Conservation (phyloP, 768 basidiomycete species). For the Podaxis sp. region DNA sequence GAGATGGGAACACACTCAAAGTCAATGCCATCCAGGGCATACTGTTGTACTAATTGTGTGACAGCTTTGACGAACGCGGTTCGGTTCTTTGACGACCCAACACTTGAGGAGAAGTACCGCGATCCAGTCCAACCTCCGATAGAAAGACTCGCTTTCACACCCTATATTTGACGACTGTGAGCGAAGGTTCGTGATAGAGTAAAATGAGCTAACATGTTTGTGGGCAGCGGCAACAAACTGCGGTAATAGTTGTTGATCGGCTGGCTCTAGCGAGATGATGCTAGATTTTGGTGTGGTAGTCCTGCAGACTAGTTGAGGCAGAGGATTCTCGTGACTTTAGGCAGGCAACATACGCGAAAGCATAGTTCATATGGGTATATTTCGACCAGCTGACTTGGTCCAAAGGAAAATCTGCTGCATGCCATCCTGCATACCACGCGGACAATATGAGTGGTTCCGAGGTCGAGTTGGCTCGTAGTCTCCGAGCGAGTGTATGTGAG, state of each 20-base stretch:
- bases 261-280: conserved; percentile 29
- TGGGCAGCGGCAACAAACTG: conserved; percentile 49
- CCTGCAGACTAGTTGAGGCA: conserved; percentile 17
- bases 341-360: conserved; percentile 49
- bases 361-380: conserved; percentile 52
- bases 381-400: conserved; percentile 44
- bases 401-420: conserved; percentile 36
- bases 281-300: conserved; percentile 35
- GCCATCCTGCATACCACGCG: conserved; percentile 49
- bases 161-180: conserved; percentile 25
- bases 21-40: conserved; percentile 60
- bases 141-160: conserved; percentile 52
- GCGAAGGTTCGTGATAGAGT: background rate
- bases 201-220: conserved; percentile 27
- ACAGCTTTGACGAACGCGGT: conserved; percentile 55
- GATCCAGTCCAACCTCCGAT: conserved; percentile 70
- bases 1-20: conserved; percentile 43
- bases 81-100: conserved; percentile 50
- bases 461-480: background rate
- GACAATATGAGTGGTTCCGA: conserved; percentile 21
- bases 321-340: background rate
- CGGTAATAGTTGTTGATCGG: conserved; percentile 45
- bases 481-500: conserved; percentile 13
- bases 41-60: conserved; percentile 38
- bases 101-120: conserved; percentile 54